Evolutionary conservation across 306 rosid genomes (phyloP).

Genomic region (Ormosia semicastrata): DNA sequence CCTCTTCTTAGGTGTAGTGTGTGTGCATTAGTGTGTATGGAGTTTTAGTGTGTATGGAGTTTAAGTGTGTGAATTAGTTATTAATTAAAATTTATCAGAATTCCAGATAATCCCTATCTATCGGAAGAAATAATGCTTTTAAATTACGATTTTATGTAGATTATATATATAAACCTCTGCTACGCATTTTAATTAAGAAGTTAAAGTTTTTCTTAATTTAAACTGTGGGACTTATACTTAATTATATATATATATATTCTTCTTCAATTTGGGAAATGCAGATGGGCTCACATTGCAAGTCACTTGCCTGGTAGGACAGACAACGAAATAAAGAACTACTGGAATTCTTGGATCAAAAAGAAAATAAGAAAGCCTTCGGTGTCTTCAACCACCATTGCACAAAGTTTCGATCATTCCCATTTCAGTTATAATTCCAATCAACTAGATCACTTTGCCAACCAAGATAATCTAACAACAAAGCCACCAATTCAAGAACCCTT

Average conservation of each 20-base stretch:
- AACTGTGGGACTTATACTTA: not conserved
- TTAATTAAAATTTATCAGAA: no score
- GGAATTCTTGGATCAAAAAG: slow-evolving; percentile 98
- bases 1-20: no score
- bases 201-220: not conserved
- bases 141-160: not conserved
- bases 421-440: slow-evolving; percentile 43
- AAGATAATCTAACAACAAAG: slow-evolving; percentile 42
- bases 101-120: no score
- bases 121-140: no score
- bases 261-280: slow-evolving; percentile 27
- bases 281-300: slow-evolving; percentile 99
- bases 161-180: not conserved
- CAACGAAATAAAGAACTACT: slow-evolving; percentile 92
- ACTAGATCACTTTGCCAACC: slow-evolving; percentile 50
- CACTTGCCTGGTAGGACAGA: slow-evolving; percentile 96
- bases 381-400: slow-evolving; percentile 27
- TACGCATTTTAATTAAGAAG: not conserved
- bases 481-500: slow-evolving; percentile 47
- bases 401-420: slow-evolving; percentile 39
- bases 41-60: no score
- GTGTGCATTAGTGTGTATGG: no score
- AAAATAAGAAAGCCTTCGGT: slow-evolving; percentile 67
- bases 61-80: no score
- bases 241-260: not conserved